Evolutionary conservation across 331 rosid genomes (phyloP).

Genomic region (Dryas integrifolia): DNA sequence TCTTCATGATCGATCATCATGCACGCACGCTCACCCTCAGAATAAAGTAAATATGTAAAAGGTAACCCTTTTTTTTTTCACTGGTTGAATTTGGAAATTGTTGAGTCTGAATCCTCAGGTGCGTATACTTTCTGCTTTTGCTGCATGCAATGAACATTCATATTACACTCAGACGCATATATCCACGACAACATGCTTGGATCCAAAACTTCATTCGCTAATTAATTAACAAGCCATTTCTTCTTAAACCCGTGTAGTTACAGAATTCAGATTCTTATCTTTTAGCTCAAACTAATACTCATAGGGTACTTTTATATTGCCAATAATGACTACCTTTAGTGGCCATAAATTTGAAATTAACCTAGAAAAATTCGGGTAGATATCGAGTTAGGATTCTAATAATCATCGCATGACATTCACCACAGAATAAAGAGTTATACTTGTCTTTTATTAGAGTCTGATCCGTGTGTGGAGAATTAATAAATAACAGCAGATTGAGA

Average conservation of each 20-base stretch:
- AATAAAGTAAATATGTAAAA: constrained; percentile 2
- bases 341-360: not conserved
- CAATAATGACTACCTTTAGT: not conserved
- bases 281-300: not conserved
- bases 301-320: not conserved
- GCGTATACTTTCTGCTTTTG: not conserved
- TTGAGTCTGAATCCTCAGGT: not conserved
- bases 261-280: not conserved
- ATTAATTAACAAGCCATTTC: not conserved
- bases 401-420: too few species aligned
- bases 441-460: too few species aligned
- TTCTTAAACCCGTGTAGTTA: constrained; percentile 4
- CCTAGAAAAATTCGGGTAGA: not conserved
- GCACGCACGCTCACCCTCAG: not conserved
- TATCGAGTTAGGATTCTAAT: not conserved
- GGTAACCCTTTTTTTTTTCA: not conserved
- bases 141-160: not conserved
- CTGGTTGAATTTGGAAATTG: constrained; percentile 4
- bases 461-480: not conserved
- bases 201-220: not conserved
- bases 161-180: not conserved
- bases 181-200: not conserved
- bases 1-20: constrained; percentile 7
- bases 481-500: not conserved
- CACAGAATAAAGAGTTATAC: too few species aligned